Evolutionary conservation across 805 yeast species (phyloP), one percentile per base, ranked within the genome.

Genomic region (Blastobotrys robertii): DNA sequence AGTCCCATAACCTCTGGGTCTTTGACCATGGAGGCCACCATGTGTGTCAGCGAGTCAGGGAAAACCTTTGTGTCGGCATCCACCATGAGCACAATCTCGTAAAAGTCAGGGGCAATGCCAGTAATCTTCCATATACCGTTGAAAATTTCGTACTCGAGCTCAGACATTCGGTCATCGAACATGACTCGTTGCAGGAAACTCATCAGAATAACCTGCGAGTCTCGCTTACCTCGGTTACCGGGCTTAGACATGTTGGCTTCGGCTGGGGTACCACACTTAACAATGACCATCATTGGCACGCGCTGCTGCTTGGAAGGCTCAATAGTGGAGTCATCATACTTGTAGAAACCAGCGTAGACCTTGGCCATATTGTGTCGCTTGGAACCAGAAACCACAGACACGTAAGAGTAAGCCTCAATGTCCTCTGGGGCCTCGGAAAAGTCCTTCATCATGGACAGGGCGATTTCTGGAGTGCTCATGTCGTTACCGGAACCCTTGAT

Each of bases 331-430:
- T 83, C 83, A 54, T 84, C 79, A 58, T 88, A 92, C 52, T 80
- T 80, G 67, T 92, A 92, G 60, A 84, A 92, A 0, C 98, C 98
- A 9, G 95, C 80, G 57, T 86, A 90, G 2, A 90, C 87, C 63
- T 88, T 90, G 25, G 98, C 97, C 95, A 88, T 87, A 60, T 92
- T 92, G 59, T 92, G 98, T 60, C 98, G 81, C 66, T 86, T 92
- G 3, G 84, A 55, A 53, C 98, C 98, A 53, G 83, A 83, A 2
- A 95, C 95, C 34, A 92, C 97, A 6, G 97, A 94, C 31, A 92
- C 95, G 60, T 92, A 90, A 0, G 97, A 87, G 56, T 78, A 72
- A 0, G 97, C 75, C 57, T 75, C 64, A 4, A 86, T 96, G 11
- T 84, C 79, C 13, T 85, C 94, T 8, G 70, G 73, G 0, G 85